Base-by-base conservation (phyloP, 2,329 filamentous ascomycete species). In the Penicillium sp. region DNA sequence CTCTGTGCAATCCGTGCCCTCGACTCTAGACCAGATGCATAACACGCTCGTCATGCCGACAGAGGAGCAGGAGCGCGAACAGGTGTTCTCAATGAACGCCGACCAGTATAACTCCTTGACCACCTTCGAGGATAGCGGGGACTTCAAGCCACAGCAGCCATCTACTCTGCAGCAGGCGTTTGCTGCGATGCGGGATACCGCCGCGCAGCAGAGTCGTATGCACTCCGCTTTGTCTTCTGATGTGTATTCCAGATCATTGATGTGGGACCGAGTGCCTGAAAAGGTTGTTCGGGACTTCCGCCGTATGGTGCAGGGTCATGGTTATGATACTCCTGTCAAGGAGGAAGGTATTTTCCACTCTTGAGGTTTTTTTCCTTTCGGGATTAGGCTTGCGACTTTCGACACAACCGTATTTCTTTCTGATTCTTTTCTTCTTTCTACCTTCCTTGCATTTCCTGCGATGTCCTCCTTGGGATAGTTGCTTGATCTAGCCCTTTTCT, bases 281-380 rank as follows among this genome's bases (percentile, higher is more conserved):
- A 92, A 97, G 63, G 92, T 97, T 48, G 91, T 99, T 53, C 86
- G 87, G 66, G 91, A 93, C 73, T 97, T 97, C 79, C 90, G 90
- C 68, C 90, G 91, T 76, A 92, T 96, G 84, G 89, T 96, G 67
- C 86, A 89, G 63, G 89, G 94, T 70, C 88, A 84, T 76, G 68
- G 94, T 70, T 88, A 84, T 76, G 69, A 70, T 8, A 41, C 58
- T 31, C 63, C 69, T 19, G 67, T 71, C 44, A 75, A 76, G 54
- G 68, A 71, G 53, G 70, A 74, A 62, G 64, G 61, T 44, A 41
- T 55, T 34, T 65, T 65, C 44, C 60, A 60, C 40, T 13, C 49
- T 44, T 54, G 57, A 45, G 8, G 15, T 5, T 43, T 23, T 21
- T 23, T 55, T 50, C 16, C 31, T 58, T 53, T 29, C 23, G 40